Conservation (phyloP, 257 asterid genomes). For the Salvia hispanica region DNA sequence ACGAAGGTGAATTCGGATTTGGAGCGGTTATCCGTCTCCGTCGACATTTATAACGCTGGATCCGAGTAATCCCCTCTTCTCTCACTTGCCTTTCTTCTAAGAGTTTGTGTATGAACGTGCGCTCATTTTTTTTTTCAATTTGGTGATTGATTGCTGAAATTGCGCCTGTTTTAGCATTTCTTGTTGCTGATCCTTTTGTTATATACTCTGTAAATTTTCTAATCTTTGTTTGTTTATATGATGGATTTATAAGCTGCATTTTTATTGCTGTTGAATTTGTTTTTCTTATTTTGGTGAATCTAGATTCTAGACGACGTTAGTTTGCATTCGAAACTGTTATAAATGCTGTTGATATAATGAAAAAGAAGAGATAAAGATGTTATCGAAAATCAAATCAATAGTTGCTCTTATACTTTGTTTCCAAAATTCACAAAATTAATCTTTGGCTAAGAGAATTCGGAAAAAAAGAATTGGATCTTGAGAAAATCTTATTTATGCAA, state of each 20-base stretch:
- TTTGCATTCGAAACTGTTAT: background rate
- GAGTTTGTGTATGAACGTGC: background rate
- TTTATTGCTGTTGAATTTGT: background rate
- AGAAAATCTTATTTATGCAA: background rate
- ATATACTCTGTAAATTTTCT: background rate
- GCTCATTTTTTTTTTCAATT: background rate
- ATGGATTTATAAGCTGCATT: background rate
- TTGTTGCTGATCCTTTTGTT: constrained; percentile 17
- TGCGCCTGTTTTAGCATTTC: constrained; percentile 7
- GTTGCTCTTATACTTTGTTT: background rate
- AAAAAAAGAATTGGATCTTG: background rate
- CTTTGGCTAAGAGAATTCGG: background rate
- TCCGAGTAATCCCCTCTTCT: constrained; percentile 34
- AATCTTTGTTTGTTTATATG: background rate
- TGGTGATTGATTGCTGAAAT: constrained; percentile 15
- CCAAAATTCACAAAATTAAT: constrained; percentile 3
- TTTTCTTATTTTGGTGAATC: background rate
- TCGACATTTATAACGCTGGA: constrained; percentile 63
- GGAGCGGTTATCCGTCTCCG: constrained; percentile 50
- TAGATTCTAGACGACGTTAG: background rate
- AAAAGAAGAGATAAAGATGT: background rate
- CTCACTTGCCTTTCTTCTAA: background rate
- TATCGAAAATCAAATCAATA: background rate
- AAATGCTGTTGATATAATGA: background rate
- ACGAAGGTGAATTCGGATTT: constrained; percentile 44